These are phyloP conservation scores for Aspergillus proliferans DNA, from an alignment of 2,329 filamentous ascomycete species.

Conservation along the genomic window DNA sequence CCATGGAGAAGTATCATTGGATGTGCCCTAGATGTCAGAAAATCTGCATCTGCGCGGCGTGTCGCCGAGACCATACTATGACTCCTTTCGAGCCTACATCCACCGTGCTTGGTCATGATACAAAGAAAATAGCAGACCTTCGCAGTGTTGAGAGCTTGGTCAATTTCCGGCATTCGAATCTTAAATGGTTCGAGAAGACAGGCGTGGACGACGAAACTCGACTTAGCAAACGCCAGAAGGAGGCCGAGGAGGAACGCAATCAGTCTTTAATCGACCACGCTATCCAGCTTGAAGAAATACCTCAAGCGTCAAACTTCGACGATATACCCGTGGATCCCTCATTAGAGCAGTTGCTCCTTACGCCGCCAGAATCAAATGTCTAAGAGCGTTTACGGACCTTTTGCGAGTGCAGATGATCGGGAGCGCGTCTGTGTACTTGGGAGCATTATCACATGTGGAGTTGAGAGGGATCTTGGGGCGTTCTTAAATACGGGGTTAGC, in stretches of 20 bases:
- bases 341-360: conserved; percentile 20
- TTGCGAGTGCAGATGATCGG: background rate
- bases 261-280: conserved; percentile 42
- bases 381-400: background rate
- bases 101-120: conserved; percentile 85
- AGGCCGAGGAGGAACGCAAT: conserved; percentile 49
- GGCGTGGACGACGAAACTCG: conserved; percentile 45
- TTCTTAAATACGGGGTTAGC: background rate
- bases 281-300: conserved; percentile 31
- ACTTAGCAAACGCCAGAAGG: conserved; percentile 45
- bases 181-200: conserved; percentile 67
- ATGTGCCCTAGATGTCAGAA: conserved; percentile 79
- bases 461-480: background rate
- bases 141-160: conserved; percentile 86
- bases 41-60: conserved; percentile 81
- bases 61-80: conserved; percentile 63
- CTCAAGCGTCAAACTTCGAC: conserved; percentile 11
- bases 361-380: conserved; percentile 3
- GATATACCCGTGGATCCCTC: conserved; percentile 41
- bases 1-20: conserved; percentile 78
- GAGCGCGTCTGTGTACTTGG: background rate
- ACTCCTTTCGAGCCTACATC: conserved; percentile 79
- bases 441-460: background rate
- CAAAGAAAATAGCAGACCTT: conserved; percentile 79
- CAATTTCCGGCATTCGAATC: conserved; percentile 83